These are phyloP conservation scores for Metschnikowia anglica DNA, from an alignment of 805 yeast genomes.

Conservation along the genomic window DNA sequence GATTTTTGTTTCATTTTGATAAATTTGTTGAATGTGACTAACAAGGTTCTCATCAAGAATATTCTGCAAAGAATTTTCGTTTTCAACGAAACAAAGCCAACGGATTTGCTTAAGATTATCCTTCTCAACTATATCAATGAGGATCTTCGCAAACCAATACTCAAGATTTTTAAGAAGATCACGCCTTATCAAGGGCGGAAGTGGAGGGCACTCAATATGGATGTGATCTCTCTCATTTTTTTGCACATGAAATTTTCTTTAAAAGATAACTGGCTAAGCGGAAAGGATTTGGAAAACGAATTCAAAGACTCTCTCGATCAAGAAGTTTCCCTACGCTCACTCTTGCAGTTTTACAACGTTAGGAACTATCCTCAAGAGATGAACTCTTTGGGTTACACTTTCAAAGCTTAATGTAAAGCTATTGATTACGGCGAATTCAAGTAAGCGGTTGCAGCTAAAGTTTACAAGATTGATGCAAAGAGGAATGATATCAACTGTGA, in stretches of 20 bases:
- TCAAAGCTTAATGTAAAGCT: background rate
- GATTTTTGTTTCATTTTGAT: conserved; percentile 49
- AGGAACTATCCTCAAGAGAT: conserved; percentile 53
- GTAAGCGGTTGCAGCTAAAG: too few species aligned
- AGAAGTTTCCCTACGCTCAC: conserved; percentile 77
- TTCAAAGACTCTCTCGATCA: conserved; percentile 77
- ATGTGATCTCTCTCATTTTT: conserved; percentile 82
- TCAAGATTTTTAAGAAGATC: conserved; percentile 72
- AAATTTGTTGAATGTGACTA: conserved; percentile 54
- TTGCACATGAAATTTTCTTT: conserved; percentile 68
- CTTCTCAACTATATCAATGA: conserved; percentile 58
- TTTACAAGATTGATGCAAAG: too few species aligned
- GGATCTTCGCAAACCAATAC: conserved; percentile 63
- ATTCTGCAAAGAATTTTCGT: conserved; percentile 67
- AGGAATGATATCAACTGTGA: background rate
- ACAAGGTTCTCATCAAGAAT: conserved; percentile 61
- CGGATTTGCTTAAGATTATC: conserved; percentile 57
- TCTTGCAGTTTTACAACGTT: conserved; percentile 73
- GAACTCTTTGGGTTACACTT: conserved; percentile 53
- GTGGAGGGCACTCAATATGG: conserved; percentile 94
- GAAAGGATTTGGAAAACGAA: conserved; percentile 74
- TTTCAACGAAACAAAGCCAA: conserved; percentile 60
- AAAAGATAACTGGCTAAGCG: conserved; percentile 85
- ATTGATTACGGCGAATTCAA: too few species aligned
- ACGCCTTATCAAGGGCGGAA: conserved; percentile 91